Evolutionary conservation across 768 basidiomycete genomes (phyloP).

Genomic region (Tulasnella sp.): DNA sequence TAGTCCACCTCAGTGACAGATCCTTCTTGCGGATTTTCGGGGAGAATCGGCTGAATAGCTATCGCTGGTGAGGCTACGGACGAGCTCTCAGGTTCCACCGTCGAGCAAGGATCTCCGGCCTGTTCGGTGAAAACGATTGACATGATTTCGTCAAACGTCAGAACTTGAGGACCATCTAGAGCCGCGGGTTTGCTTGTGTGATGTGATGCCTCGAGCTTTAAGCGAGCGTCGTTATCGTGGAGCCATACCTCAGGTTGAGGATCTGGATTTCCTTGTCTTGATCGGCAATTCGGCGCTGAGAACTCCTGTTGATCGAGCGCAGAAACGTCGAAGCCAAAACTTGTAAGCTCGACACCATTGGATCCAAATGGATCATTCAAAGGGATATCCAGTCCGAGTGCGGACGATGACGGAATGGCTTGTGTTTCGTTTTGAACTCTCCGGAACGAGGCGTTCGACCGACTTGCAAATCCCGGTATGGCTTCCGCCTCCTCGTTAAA

Average conservation of each 20-base stretch:
- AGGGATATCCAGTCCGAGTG: not conserved
- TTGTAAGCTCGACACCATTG: not conserved
- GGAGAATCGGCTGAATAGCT: not conserved
- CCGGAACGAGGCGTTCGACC: not conserved
- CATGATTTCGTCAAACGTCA: not conserved
- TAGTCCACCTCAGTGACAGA: not conserved
- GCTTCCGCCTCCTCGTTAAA: not conserved
- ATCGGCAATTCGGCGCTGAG: not conserved
- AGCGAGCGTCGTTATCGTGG: not conserved
- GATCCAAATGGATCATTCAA: not conserved
- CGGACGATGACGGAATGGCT: not conserved
- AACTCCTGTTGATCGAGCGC: not conserved
- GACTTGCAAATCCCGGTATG: not conserved
- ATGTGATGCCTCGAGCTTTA: not conserved
- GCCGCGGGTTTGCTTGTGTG: not conserved
- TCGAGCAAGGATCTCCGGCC: not conserved
- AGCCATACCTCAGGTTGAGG: not conserved
- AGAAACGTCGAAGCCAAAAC: not conserved
- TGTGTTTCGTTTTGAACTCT: not conserved
- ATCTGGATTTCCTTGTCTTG: not conserved
- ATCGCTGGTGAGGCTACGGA: not conserved
- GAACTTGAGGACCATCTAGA: not conserved
- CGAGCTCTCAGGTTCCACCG: not conserved
- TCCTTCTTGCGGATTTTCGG: not conserved
- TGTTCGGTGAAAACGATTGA: not conserved